Base-by-base conservation (phyloP, 345 rosid genomes). In the Microthlaspi erraticum region DNA sequence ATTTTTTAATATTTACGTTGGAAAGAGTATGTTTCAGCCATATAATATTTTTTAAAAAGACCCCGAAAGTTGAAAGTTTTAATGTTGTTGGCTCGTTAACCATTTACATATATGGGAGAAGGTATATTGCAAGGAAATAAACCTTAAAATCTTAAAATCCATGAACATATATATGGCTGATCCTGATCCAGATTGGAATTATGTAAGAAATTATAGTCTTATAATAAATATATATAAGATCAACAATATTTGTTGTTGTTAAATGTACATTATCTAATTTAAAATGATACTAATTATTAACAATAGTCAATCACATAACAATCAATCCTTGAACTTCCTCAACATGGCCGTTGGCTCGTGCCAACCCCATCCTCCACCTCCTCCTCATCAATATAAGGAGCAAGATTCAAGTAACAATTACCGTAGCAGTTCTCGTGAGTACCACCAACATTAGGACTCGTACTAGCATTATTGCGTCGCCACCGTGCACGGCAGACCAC, bases 401-500 rank as follows among this genome's bases (percentile, higher is more conserved):
- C 84, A 77, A 93, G 83, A 80, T 93, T 93, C 69, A 93, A 64
- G 67, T 90, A 93, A 55, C 78, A 73, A 0, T 73, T 77, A 18
- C 75, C 77, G 49, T 59, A 23, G 41, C 3, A 29, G 11, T 32
- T 49, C 52, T 72, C 73, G 31, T 53, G 34, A 17, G 16, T 76
- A 70, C 56, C 8, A 69, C 43, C 71, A 55, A n/a, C 20, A 8
- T 63, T 53, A 46, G 11, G 61, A 56, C 11, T 70, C 8, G 33
- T 63, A n/a, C 31, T 56, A 49, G 60, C 37, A 39, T 58, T 60
- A 20, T 32, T 78, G 11, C 59, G 68, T 61, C 84, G 77, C 97
- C 98, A 93, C 81, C 91, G 80, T 6, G 92, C 90, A 57, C 97
- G 79, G 11, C 98, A 93, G 36, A 93, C 82, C 46, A 87, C 97